Percentiles rank a stretch among this genome's conserved stretches.
Evolutionary conservation across 2,329 filamentous ascomycete genomes (phyloP).

Genomic region (Phyllosticta citriasiana): DNA sequence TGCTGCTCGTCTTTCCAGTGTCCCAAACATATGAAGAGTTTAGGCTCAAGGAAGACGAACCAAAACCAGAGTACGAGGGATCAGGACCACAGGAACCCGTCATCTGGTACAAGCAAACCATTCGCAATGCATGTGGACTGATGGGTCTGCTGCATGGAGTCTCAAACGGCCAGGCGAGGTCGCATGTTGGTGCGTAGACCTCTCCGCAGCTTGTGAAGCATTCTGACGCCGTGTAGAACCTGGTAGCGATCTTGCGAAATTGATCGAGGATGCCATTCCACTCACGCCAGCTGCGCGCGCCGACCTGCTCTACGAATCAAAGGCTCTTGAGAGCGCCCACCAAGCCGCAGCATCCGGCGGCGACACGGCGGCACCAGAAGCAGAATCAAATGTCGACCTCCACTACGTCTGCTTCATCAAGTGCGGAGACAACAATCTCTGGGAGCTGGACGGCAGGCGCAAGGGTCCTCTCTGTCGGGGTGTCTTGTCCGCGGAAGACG

Average conservation of each 20-base stretch:
- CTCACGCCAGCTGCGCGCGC: constrained; percentile 58
- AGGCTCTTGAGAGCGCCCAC: constrained; percentile 68
- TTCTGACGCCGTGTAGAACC: constrained; percentile 24
- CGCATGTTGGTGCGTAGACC: constrained; percentile 25
- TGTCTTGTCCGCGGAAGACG: constrained; percentile 31
- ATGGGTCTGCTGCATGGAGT: constrained; percentile 47
- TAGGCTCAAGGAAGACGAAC: constrained; percentile 33
- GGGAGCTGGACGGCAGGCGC: constrained; percentile 69
- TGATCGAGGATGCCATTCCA: constrained; percentile 62
- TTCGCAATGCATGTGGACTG: constrained; percentile 48
- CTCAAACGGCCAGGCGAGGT: constrained; percentile 38
- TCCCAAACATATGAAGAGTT: constrained; percentile 30
- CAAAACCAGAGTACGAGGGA: constrained; percentile 34
- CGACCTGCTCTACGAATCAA: constrained; percentile 64
- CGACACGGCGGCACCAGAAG: constrained; percentile 67
- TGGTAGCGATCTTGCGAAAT: constrained; percentile 48
- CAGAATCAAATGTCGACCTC: constrained; percentile 74
- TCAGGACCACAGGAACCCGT: constrained; percentile 42
- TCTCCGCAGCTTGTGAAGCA: background rate
- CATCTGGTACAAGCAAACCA: constrained; percentile 51
- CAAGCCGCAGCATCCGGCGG: constrained; percentile 64
- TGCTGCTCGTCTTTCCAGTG: constrained; percentile 44
- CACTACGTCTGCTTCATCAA: constrained; percentile 96
- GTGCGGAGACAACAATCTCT: constrained; percentile 56
- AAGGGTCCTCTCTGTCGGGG: constrained; percentile 63